Evolutionary conservation across 345 rosid species (phyloP).

Genomic region (Sisymbrium irio): DNA sequence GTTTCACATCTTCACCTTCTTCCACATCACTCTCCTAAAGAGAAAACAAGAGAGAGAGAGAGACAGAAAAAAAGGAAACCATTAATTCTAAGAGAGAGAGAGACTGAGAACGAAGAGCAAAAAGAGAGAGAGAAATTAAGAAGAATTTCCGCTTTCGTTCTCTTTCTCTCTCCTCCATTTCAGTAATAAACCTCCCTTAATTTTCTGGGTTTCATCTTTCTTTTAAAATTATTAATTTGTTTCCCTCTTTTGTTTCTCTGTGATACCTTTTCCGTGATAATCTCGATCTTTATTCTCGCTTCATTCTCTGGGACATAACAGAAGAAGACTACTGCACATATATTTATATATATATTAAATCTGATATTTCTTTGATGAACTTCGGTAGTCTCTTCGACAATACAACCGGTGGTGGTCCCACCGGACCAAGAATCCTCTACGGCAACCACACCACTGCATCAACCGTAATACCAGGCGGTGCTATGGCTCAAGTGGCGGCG

Average conservation of each 20-base stretch:
- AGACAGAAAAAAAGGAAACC: neutral
- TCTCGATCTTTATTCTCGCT: neutral
- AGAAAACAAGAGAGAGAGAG: neutral
- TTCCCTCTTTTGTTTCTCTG: neutral
- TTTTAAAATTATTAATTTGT: neutral
- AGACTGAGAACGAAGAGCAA: conserved; percentile 80
- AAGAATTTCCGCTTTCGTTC: conserved; percentile 54
- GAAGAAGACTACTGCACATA: neutral
- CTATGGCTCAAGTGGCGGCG: conserved; percentile 37
- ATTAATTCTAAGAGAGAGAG: conserved; percentile 42
- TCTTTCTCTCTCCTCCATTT: conserved; percentile 39
- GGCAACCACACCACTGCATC: conserved; percentile 24
- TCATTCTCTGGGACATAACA: neutral
- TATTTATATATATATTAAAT: neutral
- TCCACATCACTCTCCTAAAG: conserved; percentile 19
- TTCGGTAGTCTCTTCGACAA: conserved; percentile 41
- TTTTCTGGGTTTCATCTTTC: conserved; percentile 36
- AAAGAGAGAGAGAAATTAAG: conserved; percentile 22
- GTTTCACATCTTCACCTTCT: conserved; percentile 29
- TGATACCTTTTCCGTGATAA: neutral
- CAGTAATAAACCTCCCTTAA: neutral
- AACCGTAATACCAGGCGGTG: conserved; percentile 38
- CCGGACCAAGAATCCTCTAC: conserved; percentile 37
- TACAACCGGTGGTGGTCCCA: conserved; percentile 18
- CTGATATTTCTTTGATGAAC: conserved; percentile 34